Percentiles rank a stretch among this genome's conserved stretches.
These are phyloP conservation scores for Lunasporangiospora selenospora DNA, from an alignment of 192 early-diverging fungal species.

Conservation along the genomic window DNA sequence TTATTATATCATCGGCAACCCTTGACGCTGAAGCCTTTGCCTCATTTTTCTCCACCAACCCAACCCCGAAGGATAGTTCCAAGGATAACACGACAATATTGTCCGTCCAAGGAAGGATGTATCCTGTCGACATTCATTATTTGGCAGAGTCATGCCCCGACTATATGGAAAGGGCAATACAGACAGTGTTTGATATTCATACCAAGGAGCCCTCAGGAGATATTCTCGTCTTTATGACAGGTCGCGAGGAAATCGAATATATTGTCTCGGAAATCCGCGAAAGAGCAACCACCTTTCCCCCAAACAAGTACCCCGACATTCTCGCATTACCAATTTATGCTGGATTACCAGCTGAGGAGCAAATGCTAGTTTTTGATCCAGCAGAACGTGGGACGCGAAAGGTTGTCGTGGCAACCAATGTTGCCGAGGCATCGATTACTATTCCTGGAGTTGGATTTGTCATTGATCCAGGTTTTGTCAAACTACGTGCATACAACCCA, in stretches of 20 bases:
- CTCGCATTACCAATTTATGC: slow-evolving; percentile 73
- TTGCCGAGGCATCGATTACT: slow-evolving; percentile 86
- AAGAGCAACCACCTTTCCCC: slow-evolving; percentile 54
- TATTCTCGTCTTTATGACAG: slow-evolving; percentile 75
- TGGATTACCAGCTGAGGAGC: slow-evolving; percentile 71
- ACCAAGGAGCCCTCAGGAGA: slow-evolving; percentile 69
- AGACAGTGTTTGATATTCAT: slow-evolving; percentile 81
- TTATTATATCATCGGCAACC: slow-evolving; percentile 87
- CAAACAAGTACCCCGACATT: slow-evolving; percentile 46
- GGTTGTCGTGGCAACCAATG: slow-evolving; percentile 89
- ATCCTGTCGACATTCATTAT: slow-evolving; percentile 73
- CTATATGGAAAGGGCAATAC: slow-evolving; percentile 71
- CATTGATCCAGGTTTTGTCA: slow-evolving; percentile 83
- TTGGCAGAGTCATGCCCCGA: slow-evolving; percentile 62
- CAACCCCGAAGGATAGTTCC: slow-evolving; percentile 18
- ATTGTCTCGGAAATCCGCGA: slow-evolving; percentile 68
- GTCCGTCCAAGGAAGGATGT: slow-evolving; percentile 78
- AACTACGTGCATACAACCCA: slow-evolving; percentile 87
- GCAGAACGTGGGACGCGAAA: slow-evolving; percentile 67
- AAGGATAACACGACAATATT: slow-evolving; percentile 69
- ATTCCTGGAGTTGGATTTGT: slow-evolving; percentile 81
- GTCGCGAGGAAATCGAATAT: slow-evolving; percentile 77
- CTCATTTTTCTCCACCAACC: slow-evolving; percentile 72
- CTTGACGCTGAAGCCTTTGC: slow-evolving; percentile 76
- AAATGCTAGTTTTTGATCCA: slow-evolving; percentile 69